phyloP scores from a whole-genome alignment of 768 basidiomycete genomes.

The Mrakia gelida region DNA sequence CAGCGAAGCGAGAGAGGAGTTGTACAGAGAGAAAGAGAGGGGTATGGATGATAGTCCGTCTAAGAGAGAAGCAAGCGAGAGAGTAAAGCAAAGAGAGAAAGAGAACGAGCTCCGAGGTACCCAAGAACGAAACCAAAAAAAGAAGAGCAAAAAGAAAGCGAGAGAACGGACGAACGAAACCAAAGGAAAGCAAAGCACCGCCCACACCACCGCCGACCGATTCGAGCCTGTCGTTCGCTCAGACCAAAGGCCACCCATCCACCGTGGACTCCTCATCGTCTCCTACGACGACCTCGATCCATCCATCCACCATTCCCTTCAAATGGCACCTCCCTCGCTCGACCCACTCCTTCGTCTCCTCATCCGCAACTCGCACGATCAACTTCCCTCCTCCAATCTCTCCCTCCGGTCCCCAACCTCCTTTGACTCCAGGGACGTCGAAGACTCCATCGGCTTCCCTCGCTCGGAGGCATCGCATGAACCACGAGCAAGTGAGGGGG shows the following conservation, averaged over 20 bases:
- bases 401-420: not conserved
- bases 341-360: constrained; percentile 4
- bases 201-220: not conserved
- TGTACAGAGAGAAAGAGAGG: not conserved
- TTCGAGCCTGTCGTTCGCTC: not conserved
- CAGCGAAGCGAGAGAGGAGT: too few relatives aligned
- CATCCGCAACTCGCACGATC: not conserved
- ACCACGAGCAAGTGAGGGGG: not conserved
- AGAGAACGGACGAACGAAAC: not conserved
- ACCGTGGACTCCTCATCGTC: not conserved
- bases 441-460: not conserved
- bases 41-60: too few relatives aligned
- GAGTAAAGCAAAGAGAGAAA: not conserved
- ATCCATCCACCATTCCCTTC: not conserved
- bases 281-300: not conserved
- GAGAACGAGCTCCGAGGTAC: not conserved
- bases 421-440: not conserved
- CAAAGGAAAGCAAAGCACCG: not conserved
- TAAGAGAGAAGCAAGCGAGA: not conserved
- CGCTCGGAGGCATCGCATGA: constrained; percentile 7
- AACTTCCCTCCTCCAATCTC: not conserved
- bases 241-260: not conserved
- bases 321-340: not conserved
- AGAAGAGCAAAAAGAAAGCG: too few relatives aligned
- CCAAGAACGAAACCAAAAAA: not conserved